These are phyloP conservation scores for Backusella circina DNA, from an alignment of 192 early-diverging fungal genomes.

Conservation along the genomic window DNA sequence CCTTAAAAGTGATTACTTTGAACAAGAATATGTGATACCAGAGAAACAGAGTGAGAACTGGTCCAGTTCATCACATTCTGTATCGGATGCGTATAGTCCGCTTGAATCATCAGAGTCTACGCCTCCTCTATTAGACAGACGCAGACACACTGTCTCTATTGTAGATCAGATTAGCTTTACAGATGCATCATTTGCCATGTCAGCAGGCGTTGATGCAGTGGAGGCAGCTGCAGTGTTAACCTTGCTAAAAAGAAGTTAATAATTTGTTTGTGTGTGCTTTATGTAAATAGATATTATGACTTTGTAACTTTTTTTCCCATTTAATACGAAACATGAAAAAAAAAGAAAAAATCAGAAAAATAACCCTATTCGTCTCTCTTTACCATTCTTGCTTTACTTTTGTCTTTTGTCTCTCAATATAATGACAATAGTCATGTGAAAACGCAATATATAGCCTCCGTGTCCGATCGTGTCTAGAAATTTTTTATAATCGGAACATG, in stretches of 20 bases:
- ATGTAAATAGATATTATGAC: neutral
- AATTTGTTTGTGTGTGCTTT: neutral
- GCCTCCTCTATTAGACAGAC: neutral
- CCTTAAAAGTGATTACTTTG: neutral
- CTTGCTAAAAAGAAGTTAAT: conserved; percentile 25
- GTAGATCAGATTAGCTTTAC: neutral
- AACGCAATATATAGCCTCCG: neutral
- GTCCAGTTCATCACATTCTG: conserved; percentile 6
- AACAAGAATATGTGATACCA: neutral
- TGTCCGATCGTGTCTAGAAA: too few relatives aligned
- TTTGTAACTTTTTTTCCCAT: neutral
- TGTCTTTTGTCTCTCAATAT: neutral
- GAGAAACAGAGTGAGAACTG: conserved; percentile 16
- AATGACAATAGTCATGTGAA: neutral
- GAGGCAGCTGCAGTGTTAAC: conserved; percentile 34
- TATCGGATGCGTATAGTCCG: conserved; percentile 11
- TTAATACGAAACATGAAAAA: neutral
- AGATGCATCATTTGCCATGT: conserved; percentile 8
- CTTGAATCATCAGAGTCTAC: neutral
- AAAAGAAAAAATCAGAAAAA: neutral
- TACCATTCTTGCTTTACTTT: neutral
- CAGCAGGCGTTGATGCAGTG: conserved; percentile 28
- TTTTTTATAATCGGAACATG: too few relatives aligned
- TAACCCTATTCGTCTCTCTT: neutral
- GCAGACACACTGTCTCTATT: conserved; percentile 16